Evolutionary conservation across 371 early-diverging fungal species (phyloP), one percentile per base, ranked within the genome.

Genomic region (Chytridium lagenaria): DNA sequence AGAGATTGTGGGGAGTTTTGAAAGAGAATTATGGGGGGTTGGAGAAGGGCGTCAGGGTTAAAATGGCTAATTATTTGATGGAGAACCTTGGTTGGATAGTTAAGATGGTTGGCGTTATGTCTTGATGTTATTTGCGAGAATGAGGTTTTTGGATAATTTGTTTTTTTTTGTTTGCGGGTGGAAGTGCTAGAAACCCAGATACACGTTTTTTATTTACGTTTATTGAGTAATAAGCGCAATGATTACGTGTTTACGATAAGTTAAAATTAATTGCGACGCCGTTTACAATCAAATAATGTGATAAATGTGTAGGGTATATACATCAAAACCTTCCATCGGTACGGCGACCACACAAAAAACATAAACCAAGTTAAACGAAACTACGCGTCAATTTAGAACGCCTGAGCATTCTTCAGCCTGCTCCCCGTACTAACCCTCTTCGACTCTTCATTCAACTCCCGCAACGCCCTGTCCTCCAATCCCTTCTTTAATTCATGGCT

Each of bases 1-100:
- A 16, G 68, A 38, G 52, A 23, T 28, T 68, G 52, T 74, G 74
- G 68, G 64, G 34, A 15, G 19, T 74, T 22, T 50, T 74, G 69
- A 52, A 10, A 50, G 36, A 30, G 52, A 30, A 64, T 22, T 51
- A 49, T 28, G 63, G 69, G 22, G n/a, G 51, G n/a, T 51, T 74
- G 34, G 69, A 73, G 68, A 16, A 26, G 26, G 61, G 33, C 49
- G 50, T 68, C 31, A n/a, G 33, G 26, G 28, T 3, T 16, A 61
- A 31, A 23, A 52, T 52, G 26, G 55, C 55, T 5, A n/a, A 12
- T 52, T 52, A 12, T 12, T 5, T 12, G n/a, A 26, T 26, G 55
- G 44, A 44, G 19, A 44, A 44, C 19, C 44, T 44, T 52, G 55
- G 55, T 12, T 52, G 26, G 55, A 52, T 10, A 26, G 23, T n/a